A percentile compares a stretch with the other conserved stretches of the same genome.
Conservation (phyloP, 129 eudicot genomes). For the Tagetes patula region DNA sequence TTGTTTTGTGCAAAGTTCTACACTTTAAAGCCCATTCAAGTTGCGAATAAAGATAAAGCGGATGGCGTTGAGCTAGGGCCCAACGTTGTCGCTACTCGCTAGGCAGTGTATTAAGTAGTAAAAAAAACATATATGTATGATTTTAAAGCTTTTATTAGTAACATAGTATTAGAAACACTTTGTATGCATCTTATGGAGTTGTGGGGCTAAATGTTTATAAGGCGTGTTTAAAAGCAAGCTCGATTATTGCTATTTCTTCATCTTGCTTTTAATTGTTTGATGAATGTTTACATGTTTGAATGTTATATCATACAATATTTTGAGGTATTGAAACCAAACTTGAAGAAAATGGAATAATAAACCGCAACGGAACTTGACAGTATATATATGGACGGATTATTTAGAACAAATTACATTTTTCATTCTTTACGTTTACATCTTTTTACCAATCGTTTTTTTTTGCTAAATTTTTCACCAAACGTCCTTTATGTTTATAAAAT, state of each 20-base stretch:
- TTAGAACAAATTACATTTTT: too few species aligned
- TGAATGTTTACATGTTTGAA: background rate
- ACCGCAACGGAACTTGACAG: too few species aligned
- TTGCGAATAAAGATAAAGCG: constrained; percentile 31
- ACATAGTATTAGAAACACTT: background rate
- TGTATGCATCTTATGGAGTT: background rate
- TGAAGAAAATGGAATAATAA: too few species aligned
- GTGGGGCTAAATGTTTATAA: background rate
- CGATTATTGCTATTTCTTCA: background rate
- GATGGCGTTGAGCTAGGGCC: constrained; percentile 51
- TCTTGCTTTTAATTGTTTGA: background rate
- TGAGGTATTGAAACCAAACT: background rate
- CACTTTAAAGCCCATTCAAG: constrained; percentile 81
- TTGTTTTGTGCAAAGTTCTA: constrained; percentile 75
- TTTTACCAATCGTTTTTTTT: too few species aligned
- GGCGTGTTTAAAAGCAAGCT: background rate
- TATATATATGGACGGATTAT: too few species aligned
- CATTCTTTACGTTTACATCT: too few species aligned
- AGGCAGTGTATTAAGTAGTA: constrained; percentile 4
- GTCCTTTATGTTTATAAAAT: too few species aligned
- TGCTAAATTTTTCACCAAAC: too few species aligned
- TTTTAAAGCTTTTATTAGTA: background rate
- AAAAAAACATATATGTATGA: constrained; percentile 19
- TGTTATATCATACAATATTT: too few species aligned
- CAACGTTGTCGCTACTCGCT: constrained; percentile 23